phyloP scores from a whole-genome alignment of 2,329 filamentous ascomycete genomes.

The Tolypocladium ophioglossoides region DNA sequence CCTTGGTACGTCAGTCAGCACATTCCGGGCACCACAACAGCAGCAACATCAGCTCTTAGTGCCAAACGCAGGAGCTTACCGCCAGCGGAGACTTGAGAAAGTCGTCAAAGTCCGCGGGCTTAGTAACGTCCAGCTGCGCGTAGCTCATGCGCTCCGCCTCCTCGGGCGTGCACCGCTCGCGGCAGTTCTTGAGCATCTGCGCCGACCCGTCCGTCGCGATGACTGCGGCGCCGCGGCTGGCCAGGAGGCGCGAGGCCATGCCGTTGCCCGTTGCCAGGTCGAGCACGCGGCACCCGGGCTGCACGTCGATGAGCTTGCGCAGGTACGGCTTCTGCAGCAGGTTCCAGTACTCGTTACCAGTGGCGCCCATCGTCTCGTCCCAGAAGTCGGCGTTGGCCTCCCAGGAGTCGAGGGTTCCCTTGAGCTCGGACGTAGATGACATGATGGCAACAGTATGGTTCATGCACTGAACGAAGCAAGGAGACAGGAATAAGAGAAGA shows the following conservation, averaged over 20 bases:
- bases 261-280: slow-evolving; percentile 41
- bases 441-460: background rate
- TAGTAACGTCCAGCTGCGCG: slow-evolving; percentile 27
- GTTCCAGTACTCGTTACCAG: slow-evolving; percentile 34
- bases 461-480: too few relatives aligned
- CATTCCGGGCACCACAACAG: background rate
- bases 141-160: slow-evolving; percentile 16
- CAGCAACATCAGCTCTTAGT: background rate
- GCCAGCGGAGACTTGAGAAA: slow-evolving; percentile 12
- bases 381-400: slow-evolving; percentile 29
- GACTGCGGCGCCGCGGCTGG: slow-evolving; percentile 22
- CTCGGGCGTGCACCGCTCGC: slow-evolving; percentile 1
- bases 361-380: slow-evolving; percentile 27
- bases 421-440: background rate
- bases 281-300: slow-evolving; percentile 21
- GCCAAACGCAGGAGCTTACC: background rate
- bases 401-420: slow-evolving; percentile 23
- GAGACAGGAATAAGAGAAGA: too few relatives aligned
- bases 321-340: slow-evolving; percentile 30
- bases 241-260: slow-evolving; percentile 33
- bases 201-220: slow-evolving; percentile 33
- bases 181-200: slow-evolving; percentile 28
- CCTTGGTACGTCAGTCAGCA: slow-evolving; percentile 6
- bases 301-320: slow-evolving; percentile 18
- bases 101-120: slow-evolving; percentile 16